phyloP scores from a whole-genome alignment of 305 asterid genomes.

The Rubia peregrina region DNA sequence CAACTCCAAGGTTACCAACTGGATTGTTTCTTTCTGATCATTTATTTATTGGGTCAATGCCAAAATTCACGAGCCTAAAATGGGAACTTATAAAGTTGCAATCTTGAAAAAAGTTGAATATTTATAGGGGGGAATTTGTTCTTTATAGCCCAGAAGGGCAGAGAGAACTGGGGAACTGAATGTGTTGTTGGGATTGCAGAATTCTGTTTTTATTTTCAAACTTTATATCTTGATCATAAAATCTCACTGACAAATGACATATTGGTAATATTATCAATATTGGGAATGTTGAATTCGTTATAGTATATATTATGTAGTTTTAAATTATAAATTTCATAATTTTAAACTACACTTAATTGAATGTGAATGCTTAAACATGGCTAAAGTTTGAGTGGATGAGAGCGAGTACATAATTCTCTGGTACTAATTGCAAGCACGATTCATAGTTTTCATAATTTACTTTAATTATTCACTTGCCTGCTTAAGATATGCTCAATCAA shows the following conservation, averaged over 20 bases:
- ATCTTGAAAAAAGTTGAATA: neutral
- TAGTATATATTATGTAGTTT: too few species aligned
- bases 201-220: neutral
- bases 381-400: neutral
- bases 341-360: neutral
- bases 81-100: neutral
- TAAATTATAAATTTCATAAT: too few species aligned
- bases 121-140: neutral
- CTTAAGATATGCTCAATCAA: conserved; percentile 92
- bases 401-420: neutral
- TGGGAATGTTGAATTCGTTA: neutral
- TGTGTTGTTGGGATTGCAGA: neutral
- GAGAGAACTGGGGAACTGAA: neutral
- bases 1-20: conserved; percentile 23
- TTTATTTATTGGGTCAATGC: neutral
- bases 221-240: neutral
- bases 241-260: neutral
- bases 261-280: neutral
- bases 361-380: neutral
- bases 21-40: neutral
- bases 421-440: conserved; percentile 45
- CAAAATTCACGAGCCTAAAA: neutral
- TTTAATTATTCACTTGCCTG: conserved; percentile 28
- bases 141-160: neutral
- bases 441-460: neutral